These are phyloP conservation scores for Verticillium alfalfae DNA, from an alignment of 2,329 filamentous ascomycete genomes.

Conservation along the genomic window DNA sequence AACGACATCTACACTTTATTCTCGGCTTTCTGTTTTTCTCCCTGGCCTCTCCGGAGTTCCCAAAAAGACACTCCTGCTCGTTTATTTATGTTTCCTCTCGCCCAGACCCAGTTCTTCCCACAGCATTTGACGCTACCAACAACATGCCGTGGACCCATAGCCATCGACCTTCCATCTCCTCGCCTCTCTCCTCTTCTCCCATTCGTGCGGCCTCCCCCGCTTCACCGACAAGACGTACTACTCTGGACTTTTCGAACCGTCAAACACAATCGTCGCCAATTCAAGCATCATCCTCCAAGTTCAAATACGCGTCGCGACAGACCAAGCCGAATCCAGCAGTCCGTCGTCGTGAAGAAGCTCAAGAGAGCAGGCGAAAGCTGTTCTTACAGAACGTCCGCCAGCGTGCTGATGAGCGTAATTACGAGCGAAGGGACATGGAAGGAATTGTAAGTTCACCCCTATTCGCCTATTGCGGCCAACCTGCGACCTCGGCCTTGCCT, in stretches of 20 bases:
- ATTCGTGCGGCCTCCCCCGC: slow-evolving; percentile 45
- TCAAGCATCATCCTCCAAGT: slow-evolving; percentile 23
- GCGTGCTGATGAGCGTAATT: slow-evolving; percentile 52
- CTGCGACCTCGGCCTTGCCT: neutral
- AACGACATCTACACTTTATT: neutral
- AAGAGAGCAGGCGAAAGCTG: slow-evolving; percentile 58
- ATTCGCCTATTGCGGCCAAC: neutral
- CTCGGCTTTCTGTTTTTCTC: neutral
- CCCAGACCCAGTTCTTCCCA: slow-evolving; percentile 36
- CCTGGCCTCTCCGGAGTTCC: neutral
- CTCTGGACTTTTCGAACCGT: slow-evolving; percentile 25
- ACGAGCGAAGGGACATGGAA: slow-evolving; percentile 57
- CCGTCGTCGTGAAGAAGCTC: slow-evolving; percentile 53
- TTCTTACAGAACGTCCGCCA: slow-evolving; percentile 65
- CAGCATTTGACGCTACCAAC: neutral
- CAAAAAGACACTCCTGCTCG: neutral
- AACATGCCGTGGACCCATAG: neutral
- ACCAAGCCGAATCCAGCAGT: slow-evolving; percentile 59
- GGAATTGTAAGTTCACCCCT: slow-evolving; percentile 38
- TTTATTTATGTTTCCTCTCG: slow-evolving; percentile 34
- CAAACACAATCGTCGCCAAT: slow-evolving; percentile 41
- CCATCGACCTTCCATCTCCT: slow-evolving; percentile 39
- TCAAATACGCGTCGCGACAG: slow-evolving; percentile 48
- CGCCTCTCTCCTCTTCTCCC: slow-evolving; percentile 55
- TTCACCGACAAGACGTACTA: slow-evolving; percentile 35